These are phyloP conservation scores for Ustilago lituana DNA, from an alignment of 1,284 basidiomycete genomes.

Conservation along the genomic window DNA sequence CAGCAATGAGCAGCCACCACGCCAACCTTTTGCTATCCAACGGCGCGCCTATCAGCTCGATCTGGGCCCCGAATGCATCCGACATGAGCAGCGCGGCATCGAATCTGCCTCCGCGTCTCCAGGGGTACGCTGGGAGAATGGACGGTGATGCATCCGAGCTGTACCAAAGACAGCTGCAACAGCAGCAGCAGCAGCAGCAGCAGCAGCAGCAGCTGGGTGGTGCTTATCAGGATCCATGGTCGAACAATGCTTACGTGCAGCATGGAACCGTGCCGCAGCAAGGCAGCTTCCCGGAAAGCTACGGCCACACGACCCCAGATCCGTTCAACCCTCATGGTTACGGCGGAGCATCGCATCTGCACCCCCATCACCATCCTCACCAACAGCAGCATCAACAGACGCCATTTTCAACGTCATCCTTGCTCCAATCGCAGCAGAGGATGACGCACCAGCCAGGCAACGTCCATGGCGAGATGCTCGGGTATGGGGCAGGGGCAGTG, in stretches of 20 bases:
- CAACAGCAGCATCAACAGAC: conserved; percentile 14
- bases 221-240: conserved; percentile 17
- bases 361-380: background rate
- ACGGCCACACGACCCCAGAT: conserved; percentile 35
- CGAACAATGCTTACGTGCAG: conserved; percentile 13
- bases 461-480: conserved; percentile 3
- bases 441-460: conserved; percentile 32
- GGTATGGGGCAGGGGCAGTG: background rate
- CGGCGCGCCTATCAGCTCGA: conserved; percentile 42
- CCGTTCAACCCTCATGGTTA: conserved; percentile 39
- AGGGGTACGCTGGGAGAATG: conserved; percentile 10
- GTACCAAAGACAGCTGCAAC: conserved; percentile 14
- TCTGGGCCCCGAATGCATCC: conserved; percentile 37
- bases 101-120: conserved; percentile 19
- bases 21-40: conserved; percentile 28
- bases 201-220: conserved; percentile 6
- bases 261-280: conserved; percentile 20
- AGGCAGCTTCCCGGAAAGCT: too few species aligned
- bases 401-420: conserved; percentile 2
- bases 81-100: conserved; percentile 7
- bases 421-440: conserved; percentile 9
- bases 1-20: background rate
- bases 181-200: conserved; percentile 19
- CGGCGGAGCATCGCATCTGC: conserved; percentile 8
- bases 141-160: conserved; percentile 4